Conservation (phyloP, 345 rosid genomes). For the Acer negundo region DNA sequence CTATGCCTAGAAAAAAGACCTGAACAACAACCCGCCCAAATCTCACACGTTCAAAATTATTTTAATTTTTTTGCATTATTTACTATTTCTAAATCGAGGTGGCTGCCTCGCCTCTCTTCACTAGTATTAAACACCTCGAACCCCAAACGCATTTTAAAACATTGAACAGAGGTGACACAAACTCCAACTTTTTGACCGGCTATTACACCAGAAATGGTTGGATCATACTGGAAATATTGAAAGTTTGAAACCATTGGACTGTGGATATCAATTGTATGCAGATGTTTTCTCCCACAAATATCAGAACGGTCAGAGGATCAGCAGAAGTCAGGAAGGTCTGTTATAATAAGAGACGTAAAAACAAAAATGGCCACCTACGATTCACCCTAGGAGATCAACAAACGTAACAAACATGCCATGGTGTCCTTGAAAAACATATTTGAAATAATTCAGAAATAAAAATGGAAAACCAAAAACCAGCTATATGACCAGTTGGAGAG, state of each 20-base stretch:
- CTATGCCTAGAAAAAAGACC: too few relatives aligned
- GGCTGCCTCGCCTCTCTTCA: too few relatives aligned
- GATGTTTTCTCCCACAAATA: background rate
- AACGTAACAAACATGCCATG: background rate
- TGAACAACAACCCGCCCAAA: too few relatives aligned
- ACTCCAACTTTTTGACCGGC: constrained; percentile 25
- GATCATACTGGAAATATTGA: background rate
- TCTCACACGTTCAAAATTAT: too few relatives aligned
- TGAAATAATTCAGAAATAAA: background rate
- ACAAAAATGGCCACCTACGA: background rate
- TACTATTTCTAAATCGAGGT: too few relatives aligned
- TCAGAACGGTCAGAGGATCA: background rate
- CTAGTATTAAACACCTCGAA: too few relatives aligned
- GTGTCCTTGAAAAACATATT: background rate
- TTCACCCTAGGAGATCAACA: background rate
- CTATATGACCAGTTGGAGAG: background rate
- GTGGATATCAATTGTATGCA: background rate
- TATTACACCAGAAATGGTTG: constrained; percentile 15
- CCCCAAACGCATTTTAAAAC: too few relatives aligned
- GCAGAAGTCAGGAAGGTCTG: background rate
- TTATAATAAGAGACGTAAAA: background rate
- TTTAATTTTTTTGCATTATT: too few relatives aligned
- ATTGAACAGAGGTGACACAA: constrained; percentile 6
- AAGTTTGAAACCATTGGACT: background rate
- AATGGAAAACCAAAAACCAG: background rate